Base-by-base conservation (phyloP, 2,329 filamentous ascomycete species). In the Monilinia polystroma region DNA sequence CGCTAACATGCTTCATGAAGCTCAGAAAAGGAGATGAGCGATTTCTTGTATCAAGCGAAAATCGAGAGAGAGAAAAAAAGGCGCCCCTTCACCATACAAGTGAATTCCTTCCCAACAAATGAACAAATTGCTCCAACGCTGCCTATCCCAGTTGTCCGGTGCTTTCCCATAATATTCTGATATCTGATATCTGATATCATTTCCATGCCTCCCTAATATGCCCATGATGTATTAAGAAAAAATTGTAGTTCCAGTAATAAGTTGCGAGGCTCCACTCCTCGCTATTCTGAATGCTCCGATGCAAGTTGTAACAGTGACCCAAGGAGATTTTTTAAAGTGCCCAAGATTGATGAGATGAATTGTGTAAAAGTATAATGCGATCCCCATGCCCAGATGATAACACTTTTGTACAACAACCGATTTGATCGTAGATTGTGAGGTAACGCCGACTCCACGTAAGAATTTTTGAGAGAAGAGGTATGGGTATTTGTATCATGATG, bases 321-420 rank as follows among this genome's bases (percentile, higher is more conserved):
- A 66, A 55, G 52, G 58, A 66, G 63, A 63, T 54, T 66, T 1
- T 66, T 66, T 66, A n/a, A 14, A 41, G 51, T 66, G 58, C 58
- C 64, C 20, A 38, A 35, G 49, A 49, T 41, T 16, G 57, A 66
- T 63, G 51, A 63, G 32, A 55, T 47, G 59, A 66, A 26, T 43
- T 20, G 49, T 41, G n/a, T 52, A n/a, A 55, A 63, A 43, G 32
- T 41, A 49, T 66, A 35, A 60, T 60, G 26, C 62, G 49, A 53
- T 53, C 47, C 64, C 8, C 38, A 43, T 62, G 45, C 58, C 58
- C 58, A 38, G 38, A 62, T 62, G 58, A 63, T 70, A 74, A 73
- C 68, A 72, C 72, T 74, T 75, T 75, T 72, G 67, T 74, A 73
- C 71, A 75, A 72, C 68, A 72, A 67, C 47, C 65, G 64, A 68